Evolutionary conservation across 2,329 filamentous ascomycete genomes (phyloP).

Genomic region (Neonectria punicea): DNA sequence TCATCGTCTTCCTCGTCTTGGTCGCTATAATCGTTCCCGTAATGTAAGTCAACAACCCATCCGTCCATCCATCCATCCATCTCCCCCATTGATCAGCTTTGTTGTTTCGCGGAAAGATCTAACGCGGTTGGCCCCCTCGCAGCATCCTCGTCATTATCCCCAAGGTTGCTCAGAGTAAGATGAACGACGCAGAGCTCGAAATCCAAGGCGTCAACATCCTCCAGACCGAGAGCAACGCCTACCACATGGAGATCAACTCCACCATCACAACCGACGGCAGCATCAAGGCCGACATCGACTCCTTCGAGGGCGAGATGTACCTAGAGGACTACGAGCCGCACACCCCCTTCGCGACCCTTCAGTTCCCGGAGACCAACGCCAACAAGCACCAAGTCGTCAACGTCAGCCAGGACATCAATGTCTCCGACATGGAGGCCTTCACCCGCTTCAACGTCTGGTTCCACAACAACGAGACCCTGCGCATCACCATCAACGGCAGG

Average conservation of each 20-base stretch:
- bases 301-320: conserved; percentile 65
- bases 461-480: conserved; percentile 60
- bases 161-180: conserved; percentile 65
- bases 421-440: conserved; percentile 60
- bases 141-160: conserved; percentile 68
- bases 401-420: conserved; percentile 59
- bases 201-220: conserved; percentile 63
- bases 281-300: conserved; percentile 61
- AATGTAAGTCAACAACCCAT: conserved; percentile 60
- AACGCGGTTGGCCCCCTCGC: conserved; percentile 15
- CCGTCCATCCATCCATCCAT: too few species aligned
- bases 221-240: conserved; percentile 55
- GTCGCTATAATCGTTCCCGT: conserved; percentile 66
- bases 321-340: conserved; percentile 61
- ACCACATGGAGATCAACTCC: conserved; percentile 66
- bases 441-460: conserved; percentile 66
- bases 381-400: conserved; percentile 62
- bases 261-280: conserved; percentile 63
- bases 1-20: conserved; percentile 61
- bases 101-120: conserved; percentile 4
- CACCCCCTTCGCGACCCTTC: conserved; percentile 60
- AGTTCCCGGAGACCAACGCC: conserved; percentile 63
- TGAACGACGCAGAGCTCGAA: conserved; percentile 63
- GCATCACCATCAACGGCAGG: conserved; percentile 62
- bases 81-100: neutral